Evolutionary conservation across 495 filamentous ascomycete genomes (phyloP), one percentile per base, ranked within the genome.

Genomic region (Lophium mytilinum): DNA sequence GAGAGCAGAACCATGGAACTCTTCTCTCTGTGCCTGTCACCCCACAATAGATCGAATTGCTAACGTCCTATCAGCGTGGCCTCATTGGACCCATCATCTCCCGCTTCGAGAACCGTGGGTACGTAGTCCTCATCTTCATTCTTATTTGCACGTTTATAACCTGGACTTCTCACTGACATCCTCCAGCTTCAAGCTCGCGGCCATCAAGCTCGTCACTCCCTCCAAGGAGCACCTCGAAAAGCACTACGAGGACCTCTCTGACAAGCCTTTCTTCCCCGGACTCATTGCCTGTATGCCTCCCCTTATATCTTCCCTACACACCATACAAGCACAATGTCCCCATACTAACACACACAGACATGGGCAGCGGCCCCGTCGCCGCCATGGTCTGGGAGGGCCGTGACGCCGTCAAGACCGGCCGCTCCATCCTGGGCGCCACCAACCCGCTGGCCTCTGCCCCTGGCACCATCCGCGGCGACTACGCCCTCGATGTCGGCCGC

Each of bases 301-400:
- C 57, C 49, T 36, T 7, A 19, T 34, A 37, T 33, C 4, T 43
- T 52, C 37, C 47, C 19, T 12, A 52, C 19, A 53, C 49, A 19
- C 45, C 12, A 39, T 24, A 37, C 21, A 35, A 21, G n/a, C 34
- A 46, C 17, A 9, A 54, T 4, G 10, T 47, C 46, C 8, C 42
- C 14, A 30, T 14, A 50, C 52, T 56, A 43, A 57, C 42, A 24
- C 43, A 37, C 14, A 62, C 61, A 96, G 90, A 97, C 81, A 98
- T 98, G 93, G 80, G 86, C 75, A 87, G 83, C 78, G 93, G 93
- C 71, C 93, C 93, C 67, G 90, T 98, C 79, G 84, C 80, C 80
- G 93, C 93, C 75, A 98, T 96, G 92, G 85, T 98, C 73, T 98
- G 93, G 93, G 89, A 97, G 75, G 93, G 93, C 66, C 85, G 84